Base-by-base conservation (phyloP, 192 early-diverging fungal species). In the Entomortierella lignicola region DNA sequence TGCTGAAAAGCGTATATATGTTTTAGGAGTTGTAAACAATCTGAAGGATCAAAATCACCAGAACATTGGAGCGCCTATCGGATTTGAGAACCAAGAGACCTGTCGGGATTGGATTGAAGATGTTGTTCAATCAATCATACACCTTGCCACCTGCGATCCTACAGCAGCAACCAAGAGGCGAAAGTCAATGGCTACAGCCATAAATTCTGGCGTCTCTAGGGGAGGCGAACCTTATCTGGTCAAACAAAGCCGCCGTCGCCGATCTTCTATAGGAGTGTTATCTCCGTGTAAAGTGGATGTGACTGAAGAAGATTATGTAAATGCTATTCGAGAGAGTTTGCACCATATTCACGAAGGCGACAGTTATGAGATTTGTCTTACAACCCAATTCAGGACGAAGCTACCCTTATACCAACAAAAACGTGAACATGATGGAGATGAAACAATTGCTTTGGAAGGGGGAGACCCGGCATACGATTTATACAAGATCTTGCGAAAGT, bases 311-410 rank as follows among this genome's bases (percentile, higher is more conserved):
- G 30, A 63, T 12, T 95, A 95, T 67, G 54, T 93, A 4, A 44
- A 66, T 8, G 85, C 88, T 20, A 91, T 95, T 21, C 63, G 83
- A 51, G 66, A 82, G 37, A 87, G 89, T 20, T 68, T 91, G 11
- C 44, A 81, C 23, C 80, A 87, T 41, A 99, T 99, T 60, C 48
- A 82, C 0, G 86, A 88, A 53, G 97, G 97, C 42, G 96, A 99
- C 71, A 91, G 96, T n/a, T 99, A 99, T 81, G 97, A 99, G 71
- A 80, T 98, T 2, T 97, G 96, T 72, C 66, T 99, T 55, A 99
- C 97, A 0, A 98, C 93, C 2, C 93, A 94, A 50, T 89, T 96
- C 79, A 83, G 85, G 18, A 50, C 77, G 8, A 41, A 51, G 6
- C 26, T 89, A 12, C 82, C 82, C 6, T 32, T 60, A 27, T 64